Evolutionary conservation across 306 rosid species (phyloP), one percentile per base, ranked within the genome.

Genomic region (Dalbergia cultrata): DNA sequence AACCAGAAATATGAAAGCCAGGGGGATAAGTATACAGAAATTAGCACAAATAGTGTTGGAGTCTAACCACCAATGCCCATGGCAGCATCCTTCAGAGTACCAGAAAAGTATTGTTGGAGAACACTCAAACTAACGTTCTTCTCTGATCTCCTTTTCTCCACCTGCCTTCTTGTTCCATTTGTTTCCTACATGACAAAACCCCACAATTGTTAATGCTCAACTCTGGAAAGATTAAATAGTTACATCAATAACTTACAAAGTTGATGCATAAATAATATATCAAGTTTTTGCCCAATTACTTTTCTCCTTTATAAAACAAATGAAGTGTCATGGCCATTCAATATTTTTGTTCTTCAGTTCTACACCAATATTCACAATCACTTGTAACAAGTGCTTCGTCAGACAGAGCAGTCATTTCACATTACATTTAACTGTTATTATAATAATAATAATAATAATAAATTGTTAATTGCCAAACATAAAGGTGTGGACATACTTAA

Each of bases 11-110:
- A 44, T 67, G 72, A 14, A 72, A 22, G 72, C 61, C 56, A 57
- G 7, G 67, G 73, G 59, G 76, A 59, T 49, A 22, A 59, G 21
- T 59, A 52, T 35, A 66, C 53, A 66, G 35, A 84, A 82, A 79
- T 52, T 65, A 58, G 61, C 44, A 74, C 54, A 75, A 19, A 86
- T 68, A 82, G 68, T 5, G 67, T 47, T 26, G 72, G 71, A 78
- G 59, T 64, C 93, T 85, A 84, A 93, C 98, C 98, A 41, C 97
- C 98, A 69, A 92, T 88, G 80, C 89, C 86, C 81, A 87, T 94
- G 73, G 98, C 97, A 37, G 98, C 98, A 79, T 94, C 97, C 97
- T 90, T 94, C 65, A 94, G 92, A 80, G 97, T 92, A 64, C 98
- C 97, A 76, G 97, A 92, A 81, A 94, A 94, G 84, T 94, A 85